Conservation (phyloP, 2,329 filamentous ascomycete species). For the Arthrocladium fulminans region DNA sequence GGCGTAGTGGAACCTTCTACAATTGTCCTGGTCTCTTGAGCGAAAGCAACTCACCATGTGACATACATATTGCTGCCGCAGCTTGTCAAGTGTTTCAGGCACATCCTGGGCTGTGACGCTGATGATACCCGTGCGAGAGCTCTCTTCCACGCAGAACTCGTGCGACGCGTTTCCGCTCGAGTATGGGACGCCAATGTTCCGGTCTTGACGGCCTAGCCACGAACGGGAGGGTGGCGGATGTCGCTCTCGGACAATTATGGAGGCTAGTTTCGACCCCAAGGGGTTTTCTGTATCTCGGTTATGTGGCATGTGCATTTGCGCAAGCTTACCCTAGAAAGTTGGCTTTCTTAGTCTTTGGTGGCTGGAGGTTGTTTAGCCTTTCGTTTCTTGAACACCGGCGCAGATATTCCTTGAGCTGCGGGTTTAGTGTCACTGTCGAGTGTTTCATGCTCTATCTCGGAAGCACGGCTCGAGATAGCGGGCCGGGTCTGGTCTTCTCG, state of each 20-base stretch:
- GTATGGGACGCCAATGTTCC: background rate
- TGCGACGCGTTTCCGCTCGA: background rate
- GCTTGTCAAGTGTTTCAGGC: background rate
- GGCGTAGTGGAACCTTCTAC: background rate
- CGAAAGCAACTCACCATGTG: slow-evolving; percentile 5
- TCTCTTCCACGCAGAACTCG: background rate
- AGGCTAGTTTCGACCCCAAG: background rate
- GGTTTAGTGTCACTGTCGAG: slow-evolving; percentile 12
- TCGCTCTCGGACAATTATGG: slow-evolving; percentile 3
- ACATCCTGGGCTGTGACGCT: slow-evolving; percentile 5
- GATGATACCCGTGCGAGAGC: slow-evolving; percentile 4
- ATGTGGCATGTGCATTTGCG: background rate
- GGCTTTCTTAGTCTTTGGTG: background rate
- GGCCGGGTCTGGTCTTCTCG: background rate
- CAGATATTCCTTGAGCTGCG: slow-evolving; percentile 21
- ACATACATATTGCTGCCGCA: background rate
- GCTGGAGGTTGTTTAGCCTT: slow-evolving; percentile 31
- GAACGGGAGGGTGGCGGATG: background rate
- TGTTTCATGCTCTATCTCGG: slow-evolving; percentile 1
- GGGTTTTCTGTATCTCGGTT: slow-evolving; percentile 7
- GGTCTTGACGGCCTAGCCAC: background rate
- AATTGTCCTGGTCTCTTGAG: background rate
- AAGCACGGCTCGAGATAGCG: background rate
- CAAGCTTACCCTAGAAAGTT: background rate
- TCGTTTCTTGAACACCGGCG: slow-evolving; percentile 41